Evolutionary conservation across 73 alveolate species (phyloP).

Genomic region (Stentor coeruleus): DNA sequence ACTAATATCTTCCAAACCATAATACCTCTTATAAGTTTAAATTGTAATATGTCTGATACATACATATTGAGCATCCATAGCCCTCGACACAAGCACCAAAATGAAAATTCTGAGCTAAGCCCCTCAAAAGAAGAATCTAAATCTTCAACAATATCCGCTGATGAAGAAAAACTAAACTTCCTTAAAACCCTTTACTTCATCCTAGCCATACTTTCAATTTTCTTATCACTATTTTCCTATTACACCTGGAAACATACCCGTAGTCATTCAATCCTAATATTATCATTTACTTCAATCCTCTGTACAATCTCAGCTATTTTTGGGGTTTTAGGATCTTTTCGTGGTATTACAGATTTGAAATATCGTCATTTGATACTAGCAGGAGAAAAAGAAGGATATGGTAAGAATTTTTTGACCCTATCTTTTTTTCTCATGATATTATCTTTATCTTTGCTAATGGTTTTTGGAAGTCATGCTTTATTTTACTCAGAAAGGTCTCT

Average conservation of each 20-base stretch:
- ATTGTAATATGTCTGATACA: too few relatives aligned
- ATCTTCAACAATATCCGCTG: too few relatives aligned
- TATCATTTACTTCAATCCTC: background rate
- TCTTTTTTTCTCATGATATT: background rate
- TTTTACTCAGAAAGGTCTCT: background rate
- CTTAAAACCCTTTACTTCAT: background rate
- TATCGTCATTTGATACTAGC: slow-evolving; percentile 5
- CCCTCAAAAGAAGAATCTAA: too few relatives aligned
- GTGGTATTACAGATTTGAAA: background rate
- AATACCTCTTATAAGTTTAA: too few relatives aligned
- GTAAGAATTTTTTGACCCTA: background rate
- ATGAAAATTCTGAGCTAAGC: too few relatives aligned
- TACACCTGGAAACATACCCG: background rate
- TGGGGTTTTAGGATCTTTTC: background rate
- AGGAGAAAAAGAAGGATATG: background rate
- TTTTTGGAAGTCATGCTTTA: background rate
- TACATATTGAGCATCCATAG: too few relatives aligned
- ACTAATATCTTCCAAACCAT: too few relatives aligned
- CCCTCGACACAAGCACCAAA: too few relatives aligned
- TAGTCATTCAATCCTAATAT: background rate
- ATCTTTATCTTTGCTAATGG: background rate
- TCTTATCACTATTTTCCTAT: background rate
- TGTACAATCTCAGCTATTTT: background rate
- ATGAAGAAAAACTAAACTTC: background rate
- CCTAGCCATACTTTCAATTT: background rate